These are phyloP conservation scores for Tolypocladium endophyticum DNA, from an alignment of 2,329 filamentous ascomycete genomes.

Conservation along the genomic window DNA sequence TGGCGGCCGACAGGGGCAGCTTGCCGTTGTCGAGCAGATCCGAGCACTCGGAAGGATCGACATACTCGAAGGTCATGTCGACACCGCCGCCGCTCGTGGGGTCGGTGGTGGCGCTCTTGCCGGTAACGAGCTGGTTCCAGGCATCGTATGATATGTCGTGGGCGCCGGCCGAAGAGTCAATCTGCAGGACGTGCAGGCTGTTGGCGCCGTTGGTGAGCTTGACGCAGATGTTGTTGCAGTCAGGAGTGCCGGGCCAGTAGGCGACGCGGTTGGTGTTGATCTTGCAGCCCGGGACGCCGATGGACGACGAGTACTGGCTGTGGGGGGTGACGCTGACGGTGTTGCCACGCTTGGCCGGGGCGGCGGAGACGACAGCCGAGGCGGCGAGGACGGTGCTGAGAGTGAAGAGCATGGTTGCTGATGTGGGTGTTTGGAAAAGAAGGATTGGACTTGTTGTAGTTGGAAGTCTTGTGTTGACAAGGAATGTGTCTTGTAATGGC, in stretches of 20 bases:
- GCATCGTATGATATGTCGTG: slow-evolving; percentile 52
- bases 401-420: slow-evolving; percentile 1
- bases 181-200: slow-evolving; percentile 44
- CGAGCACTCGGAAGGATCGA: slow-evolving; percentile 36
- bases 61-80: slow-evolving; percentile 38
- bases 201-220: slow-evolving; percentile 38
- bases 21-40: slow-evolving; percentile 38
- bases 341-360: not conserved
- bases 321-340: slow-evolving; percentile 37
- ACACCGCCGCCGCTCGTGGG: slow-evolving; percentile 39
- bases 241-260: slow-evolving; percentile 44
- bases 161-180: slow-evolving; percentile 45
- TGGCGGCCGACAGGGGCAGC: slow-evolving; percentile 43
- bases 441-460: not conserved
- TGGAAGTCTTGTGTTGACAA: not conserved
- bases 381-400: slow-evolving; percentile 1
- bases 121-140: slow-evolving; percentile 47
- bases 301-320: slow-evolving; percentile 42
- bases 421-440: not conserved
- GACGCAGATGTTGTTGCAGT: slow-evolving; percentile 47
- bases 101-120: slow-evolving; percentile 32
- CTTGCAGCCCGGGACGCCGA: slow-evolving; percentile 50
- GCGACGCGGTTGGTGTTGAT: slow-evolving; percentile 50
- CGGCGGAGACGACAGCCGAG: slow-evolving; percentile 1
- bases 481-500: not conserved